phyloP scores from a whole-genome alignment of 176 grass and related monocot genomes.

The Avena eriantha region DNA sequence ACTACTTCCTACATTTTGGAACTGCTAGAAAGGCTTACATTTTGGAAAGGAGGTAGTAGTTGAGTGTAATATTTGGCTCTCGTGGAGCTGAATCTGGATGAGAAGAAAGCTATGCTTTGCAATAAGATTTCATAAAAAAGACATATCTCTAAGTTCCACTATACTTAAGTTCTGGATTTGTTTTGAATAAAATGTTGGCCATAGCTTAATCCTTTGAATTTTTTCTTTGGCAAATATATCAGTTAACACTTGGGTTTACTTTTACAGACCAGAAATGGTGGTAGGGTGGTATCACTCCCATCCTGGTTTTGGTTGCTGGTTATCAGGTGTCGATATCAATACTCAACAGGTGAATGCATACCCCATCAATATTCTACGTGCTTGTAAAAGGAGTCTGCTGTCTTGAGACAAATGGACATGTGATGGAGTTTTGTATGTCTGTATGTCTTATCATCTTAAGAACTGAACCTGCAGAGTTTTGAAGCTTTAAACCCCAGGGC shows the following conservation, averaged over 20 bases:
- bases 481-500: constrained; percentile 97
- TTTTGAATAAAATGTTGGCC: background rate
- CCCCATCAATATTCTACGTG: background rate
- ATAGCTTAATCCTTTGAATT: background rate
- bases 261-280: constrained; percentile 95
- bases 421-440: too few species aligned
- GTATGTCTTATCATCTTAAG: constrained; percentile 23
- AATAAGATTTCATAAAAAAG: background rate
- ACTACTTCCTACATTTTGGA: too few species aligned
- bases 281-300: constrained; percentile 99
- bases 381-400: background rate
- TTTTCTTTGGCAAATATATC: constrained; percentile 3
- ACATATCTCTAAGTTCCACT: background rate
- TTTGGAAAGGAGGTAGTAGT: background rate
- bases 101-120: background rate
- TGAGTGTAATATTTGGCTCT: background rate
- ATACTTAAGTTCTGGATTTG: background rate
- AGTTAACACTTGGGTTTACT: constrained; percentile 9
- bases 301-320: constrained; percentile 96
- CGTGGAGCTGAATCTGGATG: background rate
- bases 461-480: constrained; percentile 81
- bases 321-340: constrained; percentile 97
- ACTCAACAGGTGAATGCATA: constrained; percentile 78
- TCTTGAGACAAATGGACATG: background rate
- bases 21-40: too few species aligned